Evolutionary conservation across 2,329 filamentous ascomycete species (phyloP).

Genomic region (Colletotrichum plurivorum): DNA sequence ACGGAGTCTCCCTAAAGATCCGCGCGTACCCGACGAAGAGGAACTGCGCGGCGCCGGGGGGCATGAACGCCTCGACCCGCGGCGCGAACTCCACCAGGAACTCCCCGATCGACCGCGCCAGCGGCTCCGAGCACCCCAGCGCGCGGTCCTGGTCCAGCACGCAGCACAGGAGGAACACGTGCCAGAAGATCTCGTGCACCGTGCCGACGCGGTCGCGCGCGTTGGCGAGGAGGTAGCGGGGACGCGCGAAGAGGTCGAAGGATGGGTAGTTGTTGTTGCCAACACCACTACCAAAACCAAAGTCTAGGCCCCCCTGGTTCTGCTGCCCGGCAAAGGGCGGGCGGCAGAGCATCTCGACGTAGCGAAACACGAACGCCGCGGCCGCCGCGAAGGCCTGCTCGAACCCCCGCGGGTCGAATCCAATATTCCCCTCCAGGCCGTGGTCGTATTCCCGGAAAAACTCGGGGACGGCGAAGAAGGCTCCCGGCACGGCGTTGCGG

Average conservation of each 20-base stretch:
- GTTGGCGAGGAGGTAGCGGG: slow-evolving; percentile 30
- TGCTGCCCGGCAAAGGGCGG: background rate
- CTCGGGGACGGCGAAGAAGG: slow-evolving; percentile 28
- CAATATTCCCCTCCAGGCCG: background rate
- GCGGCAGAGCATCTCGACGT: slow-evolving; percentile 27
- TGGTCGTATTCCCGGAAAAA: slow-evolving; percentile 33
- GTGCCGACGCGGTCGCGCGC: slow-evolving; percentile 15
- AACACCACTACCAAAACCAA: too few relatives aligned
- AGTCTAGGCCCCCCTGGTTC: background rate
- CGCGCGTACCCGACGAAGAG: slow-evolving; percentile 35
- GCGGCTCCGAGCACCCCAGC: slow-evolving; percentile 46
- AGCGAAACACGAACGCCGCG: slow-evolving; percentile 28
- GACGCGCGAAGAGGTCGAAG: slow-evolving; percentile 19
- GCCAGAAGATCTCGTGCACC: slow-evolving; percentile 33
- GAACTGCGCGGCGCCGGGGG: slow-evolving; percentile 23
- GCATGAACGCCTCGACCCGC: slow-evolving; percentile 28
- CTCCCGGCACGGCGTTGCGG: slow-evolving; percentile 14
- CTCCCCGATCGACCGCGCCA: slow-evolving; percentile 44
- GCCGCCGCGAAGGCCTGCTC: slow-evolving; percentile 12
- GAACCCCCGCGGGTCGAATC: slow-evolving; percentile 15
- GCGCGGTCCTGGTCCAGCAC: slow-evolving; percentile 46
- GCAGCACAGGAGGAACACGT: slow-evolving; percentile 45
- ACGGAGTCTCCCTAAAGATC: slow-evolving; percentile 30
- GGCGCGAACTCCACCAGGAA: slow-evolving; percentile 45
- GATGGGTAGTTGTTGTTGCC: too few relatives aligned